Percentiles rank a stretch among this genome's conserved stretches.
phyloP scores from a whole-genome alignment of 2,329 filamentous ascomycete species.

The Phoma herbarum region DNA sequence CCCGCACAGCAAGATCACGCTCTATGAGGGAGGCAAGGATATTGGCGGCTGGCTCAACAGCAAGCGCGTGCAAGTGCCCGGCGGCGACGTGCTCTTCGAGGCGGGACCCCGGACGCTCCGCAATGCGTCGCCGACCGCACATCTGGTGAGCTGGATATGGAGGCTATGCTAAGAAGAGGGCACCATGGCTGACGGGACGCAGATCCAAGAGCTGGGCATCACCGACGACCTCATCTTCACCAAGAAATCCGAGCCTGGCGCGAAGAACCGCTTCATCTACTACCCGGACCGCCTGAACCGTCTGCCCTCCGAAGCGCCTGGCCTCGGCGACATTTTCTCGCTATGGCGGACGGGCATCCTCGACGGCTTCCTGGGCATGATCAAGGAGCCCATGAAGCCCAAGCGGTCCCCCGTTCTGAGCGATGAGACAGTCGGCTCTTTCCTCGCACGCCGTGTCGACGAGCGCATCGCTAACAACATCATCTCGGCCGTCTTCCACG shows the following conservation, averaged over 20 bases:
- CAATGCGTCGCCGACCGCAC: conserved; percentile 72
- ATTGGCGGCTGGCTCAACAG: conserved; percentile 88
- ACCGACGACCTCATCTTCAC: conserved; percentile 65
- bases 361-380: conserved; percentile 52
- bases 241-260: conserved; percentile 59
- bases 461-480: conserved; percentile 73
- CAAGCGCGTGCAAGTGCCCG: conserved; percentile 67
- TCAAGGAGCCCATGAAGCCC: conserved; percentile 51
- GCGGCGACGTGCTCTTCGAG: conserved; percentile 77
- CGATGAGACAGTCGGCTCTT: conserved; percentile 78
- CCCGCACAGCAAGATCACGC: conserved; percentile 74
- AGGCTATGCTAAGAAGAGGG: not conserved
- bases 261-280: conserved; percentile 80
- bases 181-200: conserved; percentile 21
- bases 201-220: conserved; percentile 68
- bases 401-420: conserved; percentile 49
- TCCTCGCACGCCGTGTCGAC: conserved; percentile 65
- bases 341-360: conserved; percentile 66
- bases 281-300: conserved; percentile 82
- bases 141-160: conserved; percentile 65
- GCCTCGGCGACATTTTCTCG: conserved; percentile 44
- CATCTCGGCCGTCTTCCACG: conserved; percentile 78
- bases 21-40: conserved; percentile 77
- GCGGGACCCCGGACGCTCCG: conserved; percentile 81
- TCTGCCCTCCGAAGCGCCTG: conserved; percentile 31